These are phyloP conservation scores for Cetraspora pellucida DNA, from an alignment of 192 early-diverging fungal genomes.

Conservation along the genomic window DNA sequence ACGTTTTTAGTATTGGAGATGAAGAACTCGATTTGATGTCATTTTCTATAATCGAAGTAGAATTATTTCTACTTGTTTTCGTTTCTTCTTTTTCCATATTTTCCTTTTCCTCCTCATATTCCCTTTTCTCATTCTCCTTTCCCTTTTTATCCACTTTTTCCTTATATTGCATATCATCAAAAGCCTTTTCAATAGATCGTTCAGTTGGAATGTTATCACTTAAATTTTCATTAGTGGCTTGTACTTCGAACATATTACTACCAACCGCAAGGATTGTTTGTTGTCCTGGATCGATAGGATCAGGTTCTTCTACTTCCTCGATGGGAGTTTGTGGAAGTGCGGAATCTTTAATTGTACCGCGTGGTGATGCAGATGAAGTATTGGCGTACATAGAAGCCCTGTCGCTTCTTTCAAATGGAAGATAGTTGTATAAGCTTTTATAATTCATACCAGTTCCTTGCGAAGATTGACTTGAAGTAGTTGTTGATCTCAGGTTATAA, in stretches of 20 bases:
- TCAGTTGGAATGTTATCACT: not conserved
- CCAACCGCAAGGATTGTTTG: slow-evolving; percentile 46
- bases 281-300: slow-evolving; percentile 40
- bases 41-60: no score
- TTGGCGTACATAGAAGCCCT: slow-evolving; percentile 6
- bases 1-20: no score
- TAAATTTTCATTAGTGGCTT: not conserved
- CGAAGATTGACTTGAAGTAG: not conserved
- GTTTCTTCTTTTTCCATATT: not conserved
- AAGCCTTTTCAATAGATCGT: not conserved
- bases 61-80: not conserved
- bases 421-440: not conserved
- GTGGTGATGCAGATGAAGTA: not conserved
- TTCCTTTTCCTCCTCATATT: not conserved
- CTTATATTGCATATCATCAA: not conserved
- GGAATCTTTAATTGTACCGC: not conserved
- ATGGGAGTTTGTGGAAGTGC: not conserved
- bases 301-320: slow-evolving; percentile 35
- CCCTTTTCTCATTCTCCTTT: not conserved
- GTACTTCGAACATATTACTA: slow-evolving; percentile 46
- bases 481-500: not conserved
- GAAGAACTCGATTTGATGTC: no score
- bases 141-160: not conserved
- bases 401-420: not conserved
- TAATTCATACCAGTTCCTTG: not conserved